A percentile compares a stretch with the other conserved stretches of the same genome.
Evolutionary conservation across 345 rosid genomes (phyloP).

Genomic region (Populus nigra): DNA sequence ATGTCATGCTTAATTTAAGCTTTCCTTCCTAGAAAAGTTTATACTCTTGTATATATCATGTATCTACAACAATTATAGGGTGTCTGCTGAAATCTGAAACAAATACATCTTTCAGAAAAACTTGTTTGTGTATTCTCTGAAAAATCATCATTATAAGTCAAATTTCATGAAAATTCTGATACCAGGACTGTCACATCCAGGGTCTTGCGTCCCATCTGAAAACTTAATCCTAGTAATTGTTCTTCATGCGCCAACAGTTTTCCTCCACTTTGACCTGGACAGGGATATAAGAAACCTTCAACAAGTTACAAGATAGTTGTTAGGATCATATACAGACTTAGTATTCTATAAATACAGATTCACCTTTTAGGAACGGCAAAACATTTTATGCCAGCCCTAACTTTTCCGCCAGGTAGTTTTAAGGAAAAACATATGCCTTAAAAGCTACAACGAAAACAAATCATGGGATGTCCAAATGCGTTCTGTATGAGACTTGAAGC

Average conservation of each 20-base stretch:
- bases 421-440: not conserved
- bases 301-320: not conserved
- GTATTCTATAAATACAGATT: not conserved
- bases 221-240: constrained; percentile 4
- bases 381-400: not conserved
- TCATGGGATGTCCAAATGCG: not conserved
- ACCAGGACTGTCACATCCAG: constrained; percentile 5
- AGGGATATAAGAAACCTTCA: not conserved
- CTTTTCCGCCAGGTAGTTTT: not conserved
- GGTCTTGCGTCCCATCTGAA: constrained; percentile 22
- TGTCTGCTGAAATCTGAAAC: too few species aligned
- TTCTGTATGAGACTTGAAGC: not conserved
- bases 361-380: not conserved
- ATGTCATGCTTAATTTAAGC: too few species aligned
- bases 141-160: constrained; percentile 1
- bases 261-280: constrained; percentile 18
- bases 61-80: too few species aligned
- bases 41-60: too few species aligned
- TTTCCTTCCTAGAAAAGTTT: too few species aligned
- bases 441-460: not conserved
- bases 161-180: not conserved
- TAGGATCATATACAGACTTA: not conserved
- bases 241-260: constrained; percentile 14
- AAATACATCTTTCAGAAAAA: too few species aligned
- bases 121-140: too few species aligned